These are phyloP conservation scores for Hanseniaspora singularis DNA, from an alignment of 805 yeast genomes.

Conservation along the genomic window DNA sequence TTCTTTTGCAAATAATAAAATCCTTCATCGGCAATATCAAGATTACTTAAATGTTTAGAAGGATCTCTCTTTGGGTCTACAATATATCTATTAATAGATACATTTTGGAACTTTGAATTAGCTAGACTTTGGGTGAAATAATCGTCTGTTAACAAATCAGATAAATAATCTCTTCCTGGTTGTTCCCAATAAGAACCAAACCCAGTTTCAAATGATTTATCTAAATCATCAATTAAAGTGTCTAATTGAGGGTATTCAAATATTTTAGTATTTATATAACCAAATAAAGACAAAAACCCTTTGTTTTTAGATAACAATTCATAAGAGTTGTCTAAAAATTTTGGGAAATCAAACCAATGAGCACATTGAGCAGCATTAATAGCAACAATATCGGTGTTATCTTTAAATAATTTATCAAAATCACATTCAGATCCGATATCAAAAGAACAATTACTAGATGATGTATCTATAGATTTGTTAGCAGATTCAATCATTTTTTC, in stretches of 20 bases:
- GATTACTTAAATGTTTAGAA: background rate
- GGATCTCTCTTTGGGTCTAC: background rate
- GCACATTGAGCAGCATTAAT: conserved; percentile 72
- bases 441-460: background rate
- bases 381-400: conserved; percentile 42
- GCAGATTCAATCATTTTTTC: conserved; percentile 44
- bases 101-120: conserved; percentile 22
- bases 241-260: conserved; percentile 44
- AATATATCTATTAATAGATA: conserved; percentile 31
- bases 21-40: background rate
- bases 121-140: background rate
- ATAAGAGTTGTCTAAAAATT: conserved; percentile 40
- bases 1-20: conserved; percentile 21
- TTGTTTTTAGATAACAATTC: conserved; percentile 35
- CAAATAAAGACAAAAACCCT: conserved; percentile 73
- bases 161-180: conserved; percentile 56
- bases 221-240: conserved; percentile 38
- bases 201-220: conserved; percentile 28
- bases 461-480: conserved; percentile 18
- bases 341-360: conserved; percentile 66
- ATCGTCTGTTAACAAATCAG: conserved; percentile 29
- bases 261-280: conserved; percentile 62
- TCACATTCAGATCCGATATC: conserved; percentile 16
- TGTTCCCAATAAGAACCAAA: conserved; percentile 75
- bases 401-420: conserved; percentile 21